Base-by-base conservation (phyloP, 148 eudicot species). In the Oxyria digyna region DNA sequence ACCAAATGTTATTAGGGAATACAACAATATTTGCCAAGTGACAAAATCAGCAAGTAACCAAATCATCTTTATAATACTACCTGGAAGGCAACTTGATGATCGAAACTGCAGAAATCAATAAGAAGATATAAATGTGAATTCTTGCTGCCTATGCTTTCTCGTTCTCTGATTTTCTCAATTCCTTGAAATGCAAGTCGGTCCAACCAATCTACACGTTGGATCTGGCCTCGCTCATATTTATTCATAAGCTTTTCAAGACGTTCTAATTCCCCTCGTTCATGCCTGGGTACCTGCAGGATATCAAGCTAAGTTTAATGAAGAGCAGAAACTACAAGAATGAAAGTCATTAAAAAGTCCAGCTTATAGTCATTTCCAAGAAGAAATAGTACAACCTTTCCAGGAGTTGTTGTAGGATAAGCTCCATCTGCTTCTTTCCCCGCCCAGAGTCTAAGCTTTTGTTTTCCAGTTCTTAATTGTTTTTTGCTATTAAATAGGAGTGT, bases 121-220 rank as follows among this genome's bases (percentile, higher is more conserved):
- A 94, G 77, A 24, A 94, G 68, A 75, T 79, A 94, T 71, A 90
- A 76, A 67, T 86, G 89, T 70, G 91, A 94, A 82, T 82, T 86
- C 70, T 82, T 95, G 73, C 72, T 85, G 79, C 81, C 82, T 69
- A 79, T 79, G 77, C 82, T 90, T 81, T 94, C 97, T 57, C 79
- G 79, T 74, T 94, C 97, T 84, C 87, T 90, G 62, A 94, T 88
- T 73, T 85, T 94, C 65, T 94, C 97, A 80, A 94, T 86, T 23
- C 97, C 77, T 80, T 86, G 87, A 74, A 94, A 90, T 70, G 98
- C 85, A 48, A 93, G 88, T 45, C 95, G 90, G 74, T 94, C 98
- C 68, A 90, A 80, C 98, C 98, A 94, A 85, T 94, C 98, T 70
- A 94, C 85, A 69, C 96, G 91, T 79, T 87, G 98, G 79, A 94